These are phyloP conservation scores for Talaromyces sp. DNA, from an alignment of 2,329 filamentous ascomycete species.

Conservation along the genomic window DNA sequence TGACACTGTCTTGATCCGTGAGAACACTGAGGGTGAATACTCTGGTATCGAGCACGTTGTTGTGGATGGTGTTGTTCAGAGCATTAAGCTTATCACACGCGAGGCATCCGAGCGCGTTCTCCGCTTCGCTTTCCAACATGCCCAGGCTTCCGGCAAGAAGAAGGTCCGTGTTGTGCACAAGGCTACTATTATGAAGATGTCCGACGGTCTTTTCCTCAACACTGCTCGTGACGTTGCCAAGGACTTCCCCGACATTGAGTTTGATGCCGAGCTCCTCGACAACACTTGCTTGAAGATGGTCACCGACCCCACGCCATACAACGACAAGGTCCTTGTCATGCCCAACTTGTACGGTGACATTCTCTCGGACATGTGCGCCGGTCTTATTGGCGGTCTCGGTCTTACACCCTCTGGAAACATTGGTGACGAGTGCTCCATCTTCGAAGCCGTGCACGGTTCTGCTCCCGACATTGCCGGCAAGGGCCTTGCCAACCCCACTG, in stretches of 20 bases:
- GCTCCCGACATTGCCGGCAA: conserved; percentile 95
- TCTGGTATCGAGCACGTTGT: conserved; percentile 98
- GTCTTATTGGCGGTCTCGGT: conserved; percentile 94
- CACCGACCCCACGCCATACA: conserved; percentile 91
- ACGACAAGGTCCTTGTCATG: conserved; percentile 97
- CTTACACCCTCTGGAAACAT: conserved; percentile 98
- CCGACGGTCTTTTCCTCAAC: conserved; percentile 93
- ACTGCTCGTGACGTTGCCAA: conserved; percentile 80
- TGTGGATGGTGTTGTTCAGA: conserved; percentile 95
- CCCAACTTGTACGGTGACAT: conserved; percentile 99
- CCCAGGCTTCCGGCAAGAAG: conserved; percentile 82
- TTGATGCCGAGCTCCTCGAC: conserved; percentile 96
- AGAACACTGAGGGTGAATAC: conserved; percentile 99
- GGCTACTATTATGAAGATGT: conserved; percentile 99
- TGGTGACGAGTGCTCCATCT: conserved; percentile 98
- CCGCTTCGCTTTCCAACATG: conserved; percentile 97
- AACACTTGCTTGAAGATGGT: conserved; percentile 99
- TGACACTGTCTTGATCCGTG: conserved; percentile 94
- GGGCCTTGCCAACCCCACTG: conserved; percentile 93
- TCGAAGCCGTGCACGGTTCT: conserved; percentile 97
- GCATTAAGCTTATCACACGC: conserved; percentile 98
- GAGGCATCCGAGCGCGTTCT: conserved; percentile 93
- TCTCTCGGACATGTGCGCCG: conserved; percentile 98
- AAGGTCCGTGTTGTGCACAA: conserved; percentile 99
- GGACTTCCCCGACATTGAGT: conserved; percentile 93